Evolutionary conservation across 768 basidiomycete genomes (phyloP), one percentile per base, ranked within the genome.

Genomic region (Mycena rosella): DNA sequence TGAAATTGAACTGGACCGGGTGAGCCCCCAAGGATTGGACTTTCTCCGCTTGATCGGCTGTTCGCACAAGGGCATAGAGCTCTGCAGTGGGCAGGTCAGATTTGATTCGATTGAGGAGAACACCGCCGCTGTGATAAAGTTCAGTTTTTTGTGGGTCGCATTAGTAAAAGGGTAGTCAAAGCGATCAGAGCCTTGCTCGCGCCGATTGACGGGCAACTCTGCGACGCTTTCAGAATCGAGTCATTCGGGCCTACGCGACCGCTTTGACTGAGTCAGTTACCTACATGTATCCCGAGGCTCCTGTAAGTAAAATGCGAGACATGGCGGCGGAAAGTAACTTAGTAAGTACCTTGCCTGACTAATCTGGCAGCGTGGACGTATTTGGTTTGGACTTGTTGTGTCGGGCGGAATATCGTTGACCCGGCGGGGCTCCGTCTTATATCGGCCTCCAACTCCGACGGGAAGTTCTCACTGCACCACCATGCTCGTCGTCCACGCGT

Each of bases 201-300:
- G n/a, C n/a, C n/a, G n/a, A n/a, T n/a, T n/a, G n/a, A n/a, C n/a
- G n/a, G n/a, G n/a, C n/a, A n/a, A n/a, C n/a, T n/a, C n/a, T n/a
- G n/a, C n/a, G n/a, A n/a, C n/a, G n/a, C n/a, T n/a, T n/a, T n/a
- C n/a, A n/a, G n/a, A n/a, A n/a, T n/a, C n/a, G n/a, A n/a, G n/a
- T n/a, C n/a, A n/a, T n/a, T n/a, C n/a, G n/a, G n/a, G n/a, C n/a
- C n/a, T n/a, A n/a, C n/a, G n/a, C n/a, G n/a, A n/a, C n/a, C n/a
- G n/a, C n/a, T n/a, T n/a, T n/a, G n/a, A n/a, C n/a, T n/a, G n/a
- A n/a, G n/a, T n/a, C 22, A 6, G 15, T 7, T 11, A 48, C 60
- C 18, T 48, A 67, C 65, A 67, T 38, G 53, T 67, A 67, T 47
- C 65, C 65, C 3, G 65, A 67, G 29, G 65, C 65, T 17, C 65